phyloP scores from a whole-genome alignment of 805 yeast genomes.

The Schwanniomyces pseudopolymorphus region DNA sequence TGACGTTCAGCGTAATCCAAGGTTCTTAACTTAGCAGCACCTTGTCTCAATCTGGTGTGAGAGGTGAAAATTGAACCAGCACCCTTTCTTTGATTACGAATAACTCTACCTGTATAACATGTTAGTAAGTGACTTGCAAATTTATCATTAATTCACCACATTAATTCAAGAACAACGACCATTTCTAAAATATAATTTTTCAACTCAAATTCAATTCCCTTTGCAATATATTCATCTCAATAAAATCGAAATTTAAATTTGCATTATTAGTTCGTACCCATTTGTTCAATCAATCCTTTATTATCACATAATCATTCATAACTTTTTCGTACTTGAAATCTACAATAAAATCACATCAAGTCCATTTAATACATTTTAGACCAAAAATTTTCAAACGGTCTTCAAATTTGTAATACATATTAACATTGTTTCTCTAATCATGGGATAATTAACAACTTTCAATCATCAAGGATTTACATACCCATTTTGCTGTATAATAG shows the following conservation, averaged over 20 bases:
- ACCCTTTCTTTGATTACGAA: slow-evolving; percentile 99
- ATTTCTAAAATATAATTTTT: too few relatives aligned
- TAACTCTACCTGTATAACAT: slow-evolving; percentile 82
- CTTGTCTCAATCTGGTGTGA: slow-evolving; percentile 99
- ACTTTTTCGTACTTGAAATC: not conserved
- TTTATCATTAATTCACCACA: not conserved
- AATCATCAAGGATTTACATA: slow-evolving; percentile 5
- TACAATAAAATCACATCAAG: not conserved
- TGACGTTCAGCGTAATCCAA: slow-evolving; percentile 99
- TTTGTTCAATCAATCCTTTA: too few relatives aligned
- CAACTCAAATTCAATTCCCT: too few relatives aligned
- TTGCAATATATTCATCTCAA: too few relatives aligned
- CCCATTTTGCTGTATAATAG: slow-evolving; percentile 11
- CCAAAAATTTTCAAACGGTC: too few relatives aligned
- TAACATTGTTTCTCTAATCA: not conserved
- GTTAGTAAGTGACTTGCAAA: slow-evolving; percentile 6
- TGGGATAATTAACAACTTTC: not conserved
- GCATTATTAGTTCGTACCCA: too few relatives aligned
- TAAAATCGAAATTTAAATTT: too few relatives aligned
- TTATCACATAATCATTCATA: too few relatives aligned
- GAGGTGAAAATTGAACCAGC: slow-evolving; percentile 99
- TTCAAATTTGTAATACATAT: not conserved
- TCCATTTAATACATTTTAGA: too few relatives aligned
- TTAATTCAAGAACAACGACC: too few relatives aligned
- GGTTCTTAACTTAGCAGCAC: slow-evolving; percentile 99